Conservation (phyloP, 345 rosid genomes). For the Kandelia obovata region DNA sequence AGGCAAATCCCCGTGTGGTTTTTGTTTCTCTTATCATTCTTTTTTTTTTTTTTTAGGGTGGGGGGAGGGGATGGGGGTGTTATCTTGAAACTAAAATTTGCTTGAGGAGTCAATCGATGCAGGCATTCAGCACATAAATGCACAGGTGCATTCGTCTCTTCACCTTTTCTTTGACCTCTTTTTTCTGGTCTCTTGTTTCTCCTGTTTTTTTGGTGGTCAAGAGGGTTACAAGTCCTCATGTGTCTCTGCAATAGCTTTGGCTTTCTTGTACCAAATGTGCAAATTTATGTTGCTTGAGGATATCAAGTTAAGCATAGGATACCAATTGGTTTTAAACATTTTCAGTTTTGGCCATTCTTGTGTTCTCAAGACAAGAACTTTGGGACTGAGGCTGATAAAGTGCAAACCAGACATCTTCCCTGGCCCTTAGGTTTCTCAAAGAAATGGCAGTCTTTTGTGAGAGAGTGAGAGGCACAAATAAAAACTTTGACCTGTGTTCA, state of each 20-base stretch:
- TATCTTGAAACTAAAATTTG: constrained; percentile 22
- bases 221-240: not conserved
- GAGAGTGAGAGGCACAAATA: not conserved
- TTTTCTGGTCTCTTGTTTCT: not conserved
- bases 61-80: not conserved
- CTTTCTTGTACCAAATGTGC: not conserved
- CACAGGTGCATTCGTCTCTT: constrained; percentile 15
- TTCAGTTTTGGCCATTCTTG: not conserved
- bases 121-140: constrained; percentile 22
- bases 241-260: not conserved
- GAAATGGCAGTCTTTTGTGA: too few relatives aligned
- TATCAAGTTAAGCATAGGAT: not conserved
- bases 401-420: not conserved
- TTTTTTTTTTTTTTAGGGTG: not conserved
- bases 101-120: constrained; percentile 3
- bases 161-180: constrained; percentile 2
- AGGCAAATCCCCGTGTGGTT: not conserved
- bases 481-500: not conserved
- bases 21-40: constrained; percentile 7
- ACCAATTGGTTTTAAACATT: not conserved
- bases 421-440: not conserved
- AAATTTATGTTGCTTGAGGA: not conserved
- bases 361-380: constrained; percentile 1
- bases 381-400: not conserved
- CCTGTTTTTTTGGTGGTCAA: too few relatives aligned